phyloP scores from a whole-genome alignment of 768 basidiomycete genomes.

The Podaxis sp. region DNA sequence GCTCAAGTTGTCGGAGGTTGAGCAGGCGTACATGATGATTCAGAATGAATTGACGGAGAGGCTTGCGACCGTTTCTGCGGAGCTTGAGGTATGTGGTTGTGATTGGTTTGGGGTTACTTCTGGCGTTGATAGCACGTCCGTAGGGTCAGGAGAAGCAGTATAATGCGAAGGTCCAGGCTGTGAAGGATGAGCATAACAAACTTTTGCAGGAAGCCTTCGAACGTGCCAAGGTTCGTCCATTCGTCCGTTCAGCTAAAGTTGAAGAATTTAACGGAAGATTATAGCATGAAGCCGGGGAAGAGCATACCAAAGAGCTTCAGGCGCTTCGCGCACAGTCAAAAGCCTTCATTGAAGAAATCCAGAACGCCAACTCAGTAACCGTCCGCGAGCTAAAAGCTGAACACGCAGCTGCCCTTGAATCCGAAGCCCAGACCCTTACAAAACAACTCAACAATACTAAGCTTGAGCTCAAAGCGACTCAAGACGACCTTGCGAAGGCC shows the following conservation, averaged over 20 bases:
- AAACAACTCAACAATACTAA: slow-evolving; percentile 62
- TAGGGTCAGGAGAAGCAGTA: slow-evolving; percentile 74
- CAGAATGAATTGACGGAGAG: slow-evolving; percentile 54
- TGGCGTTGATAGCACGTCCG: slow-evolving; percentile 10
- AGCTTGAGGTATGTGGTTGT: slow-evolving; percentile 58
- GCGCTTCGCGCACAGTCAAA: slow-evolving; percentile 65
- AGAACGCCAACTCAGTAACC: slow-evolving; percentile 54
- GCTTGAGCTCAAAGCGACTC: slow-evolving; percentile 80
- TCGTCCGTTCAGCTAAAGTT: not conserved
- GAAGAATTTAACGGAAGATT: not conserved
- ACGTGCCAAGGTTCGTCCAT: slow-evolving; percentile 65
- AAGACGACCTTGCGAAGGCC: slow-evolving; percentile 78
- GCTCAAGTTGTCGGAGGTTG: slow-evolving; percentile 48
- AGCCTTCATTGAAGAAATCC: slow-evolving; percentile 67
- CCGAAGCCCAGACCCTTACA: slow-evolving; percentile 52
- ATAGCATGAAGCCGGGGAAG: slow-evolving; percentile 69
- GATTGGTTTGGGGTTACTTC: not conserved
- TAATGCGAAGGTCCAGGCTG: slow-evolving; percentile 58
- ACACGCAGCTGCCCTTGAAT: slow-evolving; percentile 58
- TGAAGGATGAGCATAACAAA: slow-evolving; percentile 62
- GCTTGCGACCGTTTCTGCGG: slow-evolving; percentile 50
- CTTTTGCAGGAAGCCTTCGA: slow-evolving; percentile 71
- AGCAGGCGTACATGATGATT: slow-evolving; percentile 45
- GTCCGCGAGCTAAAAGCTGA: slow-evolving; percentile 63
- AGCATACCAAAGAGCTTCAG: slow-evolving; percentile 70